Evolutionary conservation across 257 asterid species (phyloP), one percentile per base, ranked within the genome.

Genomic region (Solanum pennellii): DNA sequence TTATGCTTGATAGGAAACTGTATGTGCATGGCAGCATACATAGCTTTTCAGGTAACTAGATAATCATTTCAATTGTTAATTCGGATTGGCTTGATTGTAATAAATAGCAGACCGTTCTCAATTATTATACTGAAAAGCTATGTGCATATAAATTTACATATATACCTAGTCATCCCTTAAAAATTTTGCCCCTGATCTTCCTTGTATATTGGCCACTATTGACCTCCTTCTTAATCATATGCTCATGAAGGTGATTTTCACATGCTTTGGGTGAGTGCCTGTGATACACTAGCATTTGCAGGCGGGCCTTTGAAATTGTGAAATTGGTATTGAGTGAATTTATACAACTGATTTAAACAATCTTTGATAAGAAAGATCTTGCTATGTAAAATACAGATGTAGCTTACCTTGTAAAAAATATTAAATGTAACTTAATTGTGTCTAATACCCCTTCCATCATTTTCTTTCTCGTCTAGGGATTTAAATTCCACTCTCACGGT

Each of bases 1-100:
- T 84, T 97, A 88, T 97, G 99, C 90, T 91, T 97, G 69, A 92
- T 96, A 74, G 99, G 99, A 88, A 96, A 97, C 92, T 97, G 99
- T 90, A 92, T 96, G 93, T 94, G 98, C 89, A 92, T 96, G 99
- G 98, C 98, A 39, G 90, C 96, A 71, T 97, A 93, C 91, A 90
- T 97, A 68, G 94, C 99, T 84, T 87, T 96, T 93, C 99, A 96
- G 98, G 99, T 97, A 93, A 74, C 83, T 10, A 66, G 33, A 60
- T 31, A 77, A 21, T 87, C 35, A 44, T 21, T 42, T 41, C 23
- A 59, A 45, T 71, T 31, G 86, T 47, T 20, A 12, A 56, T 79
- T 79, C 68, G 2, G 1, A 84, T 9, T 56, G 23, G 12, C 79
- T 84, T 84, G 79, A 41, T 59, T 65, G 62, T 39, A 65, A 80